phyloP scores from a whole-genome alignment of 805 yeast genomes.

The Scheffersomyces ergatensis region DNA sequence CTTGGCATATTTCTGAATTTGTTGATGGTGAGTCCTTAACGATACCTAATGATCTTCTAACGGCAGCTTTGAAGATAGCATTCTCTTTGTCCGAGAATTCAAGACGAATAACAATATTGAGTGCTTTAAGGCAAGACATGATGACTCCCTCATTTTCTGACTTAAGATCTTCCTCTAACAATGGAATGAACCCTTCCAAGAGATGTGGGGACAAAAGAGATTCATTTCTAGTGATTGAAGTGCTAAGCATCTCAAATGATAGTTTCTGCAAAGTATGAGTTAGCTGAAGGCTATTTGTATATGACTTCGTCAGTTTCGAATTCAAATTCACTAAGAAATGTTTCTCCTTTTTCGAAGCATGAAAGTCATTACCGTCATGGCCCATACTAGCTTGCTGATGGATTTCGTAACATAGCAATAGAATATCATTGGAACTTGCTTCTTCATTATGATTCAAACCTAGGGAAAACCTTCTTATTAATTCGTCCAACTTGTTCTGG shows the following conservation, averaged over 20 bases:
- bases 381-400: constrained; percentile 48
- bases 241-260: constrained; percentile 70
- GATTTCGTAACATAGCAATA: constrained; percentile 68
- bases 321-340: constrained; percentile 76
- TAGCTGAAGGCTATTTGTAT: constrained; percentile 55
- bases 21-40: constrained; percentile 78
- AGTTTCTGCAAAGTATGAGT: constrained; percentile 67
- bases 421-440: constrained; percentile 51
- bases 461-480: constrained; percentile 70
- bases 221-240: constrained; percentile 64
- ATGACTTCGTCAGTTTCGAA: constrained; percentile 53
- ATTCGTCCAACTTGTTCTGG: constrained; percentile 74
- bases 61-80: constrained; percentile 53
- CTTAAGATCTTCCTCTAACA: constrained; percentile 56
- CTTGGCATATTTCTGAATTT: constrained; percentile 75
- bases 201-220: constrained; percentile 57
- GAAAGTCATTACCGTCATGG: constrained; percentile 9
- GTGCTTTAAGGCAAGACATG: constrained; percentile 60
- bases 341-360: constrained; percentile 34
- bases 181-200: constrained; percentile 71
- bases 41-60: constrained; percentile 58
- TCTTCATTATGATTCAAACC: constrained; percentile 76
- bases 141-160: constrained; percentile 79
- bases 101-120: constrained; percentile 58
- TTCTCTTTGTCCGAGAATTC: constrained; percentile 58